Conservation (phyloP, 139 green algal species). For the Raphidocelis subcapitata region DNA sequence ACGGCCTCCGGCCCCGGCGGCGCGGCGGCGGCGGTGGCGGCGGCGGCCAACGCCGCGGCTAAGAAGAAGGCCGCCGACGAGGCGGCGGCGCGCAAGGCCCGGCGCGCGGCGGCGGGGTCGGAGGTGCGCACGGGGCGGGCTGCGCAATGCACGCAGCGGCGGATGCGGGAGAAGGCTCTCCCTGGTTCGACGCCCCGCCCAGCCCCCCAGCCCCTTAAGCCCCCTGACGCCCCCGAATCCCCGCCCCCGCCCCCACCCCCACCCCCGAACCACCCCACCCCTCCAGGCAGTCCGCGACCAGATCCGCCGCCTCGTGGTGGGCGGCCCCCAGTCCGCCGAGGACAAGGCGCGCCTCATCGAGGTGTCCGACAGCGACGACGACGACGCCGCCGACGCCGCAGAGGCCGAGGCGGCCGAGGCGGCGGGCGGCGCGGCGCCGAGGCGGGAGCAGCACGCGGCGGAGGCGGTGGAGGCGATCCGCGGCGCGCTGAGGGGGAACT, state of each 20-base stretch:
- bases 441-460: slow-evolving; percentile 38
- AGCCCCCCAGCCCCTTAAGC: no score
- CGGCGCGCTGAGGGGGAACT: slow-evolving; percentile 52
- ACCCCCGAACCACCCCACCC: background rate
- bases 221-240: no score
- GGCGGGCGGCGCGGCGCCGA: background rate
- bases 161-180: background rate
- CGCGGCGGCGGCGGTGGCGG: background rate
- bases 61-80: slow-evolving; percentile 16
- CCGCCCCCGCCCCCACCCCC: no score
- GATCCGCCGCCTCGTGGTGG: slow-evolving; percentile 59
- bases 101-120: slow-evolving; percentile 52
- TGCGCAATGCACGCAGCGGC: background rate
- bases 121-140: slow-evolving; percentile 31
- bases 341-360: slow-evolving; percentile 40
- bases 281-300: slow-evolving; percentile 57
- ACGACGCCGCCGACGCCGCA: no score
- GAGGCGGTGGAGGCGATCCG: slow-evolving; percentile 50
- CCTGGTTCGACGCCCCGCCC: no score
- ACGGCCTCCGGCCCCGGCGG: no score
- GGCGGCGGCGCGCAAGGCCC: slow-evolving; percentile 17
- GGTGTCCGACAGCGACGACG: background rate
- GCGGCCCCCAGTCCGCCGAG: slow-evolving; percentile 32
- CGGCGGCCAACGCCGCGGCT: background rate
- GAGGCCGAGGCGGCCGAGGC: background rate